A percentile compares a stretch with the other conserved stretches of the same genome.
These are phyloP conservation scores for Trichosporon sp. DNA, from an alignment of 1,284 basidiomycete genomes.

Conservation along the genomic window DNA sequence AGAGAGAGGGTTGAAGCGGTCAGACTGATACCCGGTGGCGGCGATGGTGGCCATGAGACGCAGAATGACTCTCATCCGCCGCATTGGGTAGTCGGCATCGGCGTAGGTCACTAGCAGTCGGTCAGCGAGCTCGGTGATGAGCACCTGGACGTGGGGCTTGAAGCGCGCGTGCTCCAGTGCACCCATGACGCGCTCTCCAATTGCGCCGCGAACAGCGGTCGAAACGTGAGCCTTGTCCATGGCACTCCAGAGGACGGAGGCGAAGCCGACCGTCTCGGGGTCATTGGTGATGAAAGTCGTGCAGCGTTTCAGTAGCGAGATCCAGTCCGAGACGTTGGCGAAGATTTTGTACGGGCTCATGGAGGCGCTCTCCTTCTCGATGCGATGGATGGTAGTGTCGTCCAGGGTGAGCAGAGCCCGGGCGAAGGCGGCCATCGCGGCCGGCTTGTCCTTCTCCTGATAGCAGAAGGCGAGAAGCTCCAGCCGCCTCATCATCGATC, in stretches of 20 bases:
- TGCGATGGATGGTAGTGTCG: neutral
- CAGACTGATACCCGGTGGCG: conserved; percentile 31
- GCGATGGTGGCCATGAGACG: conserved; percentile 31
- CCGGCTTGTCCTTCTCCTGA: conserved; percentile 65
- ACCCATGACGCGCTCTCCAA: conserved; percentile 41
- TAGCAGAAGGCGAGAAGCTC: conserved; percentile 77
- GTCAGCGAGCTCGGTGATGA: conserved; percentile 37
- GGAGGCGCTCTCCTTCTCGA: conserved; percentile 18
- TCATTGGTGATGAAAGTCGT: conserved; percentile 26
- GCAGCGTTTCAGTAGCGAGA: conserved; percentile 28
- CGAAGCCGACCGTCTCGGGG: conserved; percentile 20
- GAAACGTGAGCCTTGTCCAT: conserved; percentile 20
- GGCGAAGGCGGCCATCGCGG: conserved; percentile 33
- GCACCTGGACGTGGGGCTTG: conserved; percentile 36
- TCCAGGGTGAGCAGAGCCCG: conserved; percentile 28
- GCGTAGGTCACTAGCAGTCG: conserved; percentile 42
- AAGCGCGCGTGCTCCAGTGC: conserved; percentile 35
- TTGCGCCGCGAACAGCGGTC: conserved; percentile 28
- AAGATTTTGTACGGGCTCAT: conserved; percentile 24
- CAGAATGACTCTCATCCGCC: conserved; percentile 37
- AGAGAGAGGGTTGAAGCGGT: conserved; percentile 33
- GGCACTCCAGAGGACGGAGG: conserved; percentile 15
- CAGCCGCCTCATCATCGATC: conserved; percentile 61
- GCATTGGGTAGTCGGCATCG: conserved; percentile 38
- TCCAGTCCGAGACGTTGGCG: conserved; percentile 26